These are phyloP conservation scores for Penicillium nordicum DNA, from an alignment of 2,329 filamentous ascomycete species.

Conservation along the genomic window DNA sequence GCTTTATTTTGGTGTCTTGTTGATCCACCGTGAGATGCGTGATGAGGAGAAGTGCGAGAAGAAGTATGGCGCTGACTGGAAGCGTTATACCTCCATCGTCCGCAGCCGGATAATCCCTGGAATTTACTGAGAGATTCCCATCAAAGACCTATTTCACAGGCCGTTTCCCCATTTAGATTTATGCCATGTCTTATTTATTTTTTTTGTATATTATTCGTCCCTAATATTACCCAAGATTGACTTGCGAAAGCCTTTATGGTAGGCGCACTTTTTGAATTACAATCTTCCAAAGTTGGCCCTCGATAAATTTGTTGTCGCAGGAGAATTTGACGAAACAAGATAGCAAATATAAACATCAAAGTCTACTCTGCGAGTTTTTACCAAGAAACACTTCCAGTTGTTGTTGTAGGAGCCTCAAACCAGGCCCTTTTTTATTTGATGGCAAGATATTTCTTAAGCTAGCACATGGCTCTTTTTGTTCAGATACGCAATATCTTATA, in stretches of 20 bases:
- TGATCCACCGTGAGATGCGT: slow-evolving; percentile 79
- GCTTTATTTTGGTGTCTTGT: slow-evolving; percentile 80
- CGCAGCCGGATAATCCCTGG: slow-evolving; percentile 79
- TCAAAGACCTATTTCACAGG: not conserved
- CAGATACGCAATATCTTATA: not conserved
- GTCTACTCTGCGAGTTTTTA: not conserved
- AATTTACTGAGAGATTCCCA: slow-evolving; percentile 59
- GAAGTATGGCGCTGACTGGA: slow-evolving; percentile 94
- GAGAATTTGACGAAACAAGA: not conserved
- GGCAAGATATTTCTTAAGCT: not conserved
- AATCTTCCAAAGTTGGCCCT: not conserved
- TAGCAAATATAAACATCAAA: not conserved
- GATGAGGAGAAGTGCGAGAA: slow-evolving; percentile 87
- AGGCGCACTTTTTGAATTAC: not conserved
- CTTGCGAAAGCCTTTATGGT: not conserved
- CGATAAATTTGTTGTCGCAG: not conserved
- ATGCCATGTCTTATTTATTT: not conserved
- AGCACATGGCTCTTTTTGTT: not conserved
- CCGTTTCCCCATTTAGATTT: not conserved
- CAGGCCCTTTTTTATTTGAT: not conserved
- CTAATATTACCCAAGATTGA: not conserved
- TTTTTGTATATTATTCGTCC: not conserved
- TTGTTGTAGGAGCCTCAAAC: not conserved
- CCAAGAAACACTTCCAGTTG: not conserved
- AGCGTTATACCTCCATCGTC: slow-evolving; percentile 79